Conservation (phyloP, 768 basidiomycete genomes). For the Boletus speciosus region DNA sequence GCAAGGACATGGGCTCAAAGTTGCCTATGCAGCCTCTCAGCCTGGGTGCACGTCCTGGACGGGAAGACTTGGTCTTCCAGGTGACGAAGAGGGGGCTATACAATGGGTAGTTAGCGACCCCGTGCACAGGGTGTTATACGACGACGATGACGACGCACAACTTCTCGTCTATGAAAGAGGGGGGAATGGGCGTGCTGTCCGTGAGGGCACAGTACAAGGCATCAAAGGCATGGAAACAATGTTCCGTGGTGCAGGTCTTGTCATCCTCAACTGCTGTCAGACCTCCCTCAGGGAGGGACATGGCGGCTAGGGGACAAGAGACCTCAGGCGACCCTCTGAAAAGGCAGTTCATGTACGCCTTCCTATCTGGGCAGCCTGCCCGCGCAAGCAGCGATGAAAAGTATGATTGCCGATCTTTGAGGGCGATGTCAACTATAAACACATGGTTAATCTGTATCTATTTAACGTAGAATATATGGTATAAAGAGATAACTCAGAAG, state of each 20-base stretch:
- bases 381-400: neutral
- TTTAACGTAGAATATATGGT: conserved; percentile 38
- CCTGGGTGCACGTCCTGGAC: conserved; percentile 54
- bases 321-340: neutral
- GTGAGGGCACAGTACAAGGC: conserved; percentile 76
- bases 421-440: conserved; percentile 30
- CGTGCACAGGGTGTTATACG: neutral
- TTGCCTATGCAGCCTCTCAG: conserved; percentile 95
- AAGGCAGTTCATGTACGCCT: conserved; percentile 8
- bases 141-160: conserved; percentile 57
- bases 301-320: conserved; percentile 32
- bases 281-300: conserved; percentile 53
- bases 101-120: conserved; percentile 1
- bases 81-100: conserved; percentile 85
- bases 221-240: conserved; percentile 82
- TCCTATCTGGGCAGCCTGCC: conserved; percentile 27
- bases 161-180: conserved; percentile 68
- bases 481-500: conserved; percentile 39
- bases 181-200: conserved; percentile 46
- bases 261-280: conserved; percentile 37
- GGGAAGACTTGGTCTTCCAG: conserved; percentile 77
- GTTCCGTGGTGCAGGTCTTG: conserved; percentile 61
- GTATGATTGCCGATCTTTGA: conserved; percentile 8
- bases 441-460: conserved; percentile 36
- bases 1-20: conserved; percentile 74